Conservation (phyloP, 108 stramenopile species). For the Ochromonas danica region DNA sequence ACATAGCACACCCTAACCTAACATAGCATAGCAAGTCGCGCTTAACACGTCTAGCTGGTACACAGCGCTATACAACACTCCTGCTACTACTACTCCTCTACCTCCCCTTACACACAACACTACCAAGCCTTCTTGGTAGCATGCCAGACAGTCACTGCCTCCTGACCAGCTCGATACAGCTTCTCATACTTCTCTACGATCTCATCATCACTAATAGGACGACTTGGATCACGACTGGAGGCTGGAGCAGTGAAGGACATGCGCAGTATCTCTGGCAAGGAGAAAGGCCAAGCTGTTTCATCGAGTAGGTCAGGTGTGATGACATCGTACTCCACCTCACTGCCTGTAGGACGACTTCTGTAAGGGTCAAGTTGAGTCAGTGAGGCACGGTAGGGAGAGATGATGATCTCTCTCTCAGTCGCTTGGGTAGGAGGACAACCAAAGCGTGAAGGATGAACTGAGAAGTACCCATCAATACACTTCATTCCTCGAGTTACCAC, state of each 20-base stretch:
- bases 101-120: slow-evolving; percentile 1
- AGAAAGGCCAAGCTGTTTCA: slow-evolving; percentile 2
- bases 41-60: slow-evolving; percentile 10
- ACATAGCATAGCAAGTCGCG: not conserved
- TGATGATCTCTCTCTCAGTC: slow-evolving; percentile 8
- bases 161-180: not conserved
- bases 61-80: slow-evolving; percentile 14
- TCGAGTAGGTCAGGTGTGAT: slow-evolving; percentile 18
- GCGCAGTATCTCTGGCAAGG: not conserved
- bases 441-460: not conserved
- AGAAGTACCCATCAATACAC: not conserved
- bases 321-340: slow-evolving; percentile 5
- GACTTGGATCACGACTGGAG: not conserved
- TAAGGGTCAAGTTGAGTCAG: slow-evolving; percentile 5
- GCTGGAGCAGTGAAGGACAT: slow-evolving; percentile 9
- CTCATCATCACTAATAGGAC: not conserved
- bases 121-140: too few species aligned
- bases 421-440: slow-evolving; percentile 6
- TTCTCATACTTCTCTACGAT: not conserved
- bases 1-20: not conserved
- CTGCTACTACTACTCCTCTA: slow-evolving; percentile 1
- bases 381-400: not conserved
- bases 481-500: not conserved
- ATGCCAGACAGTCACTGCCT: not conserved
- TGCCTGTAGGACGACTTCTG: slow-evolving; percentile 4